Conservation (phyloP, 1,139 yeast genomes). For the Saccharomyces hybrid region DNA sequence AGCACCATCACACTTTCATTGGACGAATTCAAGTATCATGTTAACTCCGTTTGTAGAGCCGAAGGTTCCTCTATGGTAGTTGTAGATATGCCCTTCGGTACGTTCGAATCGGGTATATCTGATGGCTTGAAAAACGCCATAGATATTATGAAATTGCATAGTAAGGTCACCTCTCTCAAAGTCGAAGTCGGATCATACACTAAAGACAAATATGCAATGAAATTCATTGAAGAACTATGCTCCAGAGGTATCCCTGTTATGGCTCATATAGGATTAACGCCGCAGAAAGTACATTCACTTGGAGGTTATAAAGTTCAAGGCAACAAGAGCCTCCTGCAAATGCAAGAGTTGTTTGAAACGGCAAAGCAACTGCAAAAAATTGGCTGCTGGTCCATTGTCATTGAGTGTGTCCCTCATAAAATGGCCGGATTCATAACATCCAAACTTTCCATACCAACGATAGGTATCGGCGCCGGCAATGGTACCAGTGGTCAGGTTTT, state of each 20-base stretch:
- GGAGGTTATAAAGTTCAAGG: slow-evolving; percentile 94
- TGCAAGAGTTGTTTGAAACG: slow-evolving; percentile 54
- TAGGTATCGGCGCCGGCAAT: slow-evolving; percentile 94
- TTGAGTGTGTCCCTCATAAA: slow-evolving; percentile 81
- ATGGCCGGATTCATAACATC: slow-evolving; percentile 62
- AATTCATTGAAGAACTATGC: slow-evolving; percentile 20
- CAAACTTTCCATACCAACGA: slow-evolving; percentile 62
- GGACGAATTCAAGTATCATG: slow-evolving; percentile 65
- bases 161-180: slow-evolving; percentile 69
- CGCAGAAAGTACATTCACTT: slow-evolving; percentile 69
- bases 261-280: slow-evolving; percentile 91
- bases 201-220: slow-evolving; percentile 26
- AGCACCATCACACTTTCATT: slow-evolving; percentile 69
- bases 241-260: slow-evolving; percentile 76
- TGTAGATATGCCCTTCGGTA: slow-evolving; percentile 86
- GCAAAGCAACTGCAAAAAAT: slow-evolving; percentile 65
- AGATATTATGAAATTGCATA: slow-evolving; percentile 51
- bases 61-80: slow-evolving; percentile 56
- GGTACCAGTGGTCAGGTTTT: slow-evolving; percentile 82
- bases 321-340: slow-evolving; percentile 43
- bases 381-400: slow-evolving; percentile 68
- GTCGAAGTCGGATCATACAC: slow-evolving; percentile 76
- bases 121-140: slow-evolving; percentile 64
- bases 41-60: slow-evolving; percentile 70
- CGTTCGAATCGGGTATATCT: slow-evolving; percentile 58